Conservation (phyloP, 345 rosid species). For the Turritis glabra region DNA sequence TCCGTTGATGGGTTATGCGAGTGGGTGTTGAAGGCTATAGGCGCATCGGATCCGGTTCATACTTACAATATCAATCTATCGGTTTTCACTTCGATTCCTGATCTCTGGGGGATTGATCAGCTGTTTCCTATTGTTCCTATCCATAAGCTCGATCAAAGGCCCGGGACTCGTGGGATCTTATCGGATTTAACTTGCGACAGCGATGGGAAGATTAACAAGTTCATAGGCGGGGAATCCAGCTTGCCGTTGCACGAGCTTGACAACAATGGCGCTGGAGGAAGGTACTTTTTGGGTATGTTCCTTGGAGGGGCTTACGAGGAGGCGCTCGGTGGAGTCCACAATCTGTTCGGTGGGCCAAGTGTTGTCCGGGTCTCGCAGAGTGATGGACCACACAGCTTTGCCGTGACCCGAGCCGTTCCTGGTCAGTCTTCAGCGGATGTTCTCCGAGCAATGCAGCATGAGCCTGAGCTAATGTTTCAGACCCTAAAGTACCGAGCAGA, state of each 20-base stretch:
- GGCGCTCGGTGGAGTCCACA: slow-evolving; percentile 97
- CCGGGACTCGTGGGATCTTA: slow-evolving; percentile 64
- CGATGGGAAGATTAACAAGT: slow-evolving; percentile 85
- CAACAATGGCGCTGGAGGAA: slow-evolving; percentile 39
- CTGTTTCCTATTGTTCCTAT: slow-evolving; percentile 90
- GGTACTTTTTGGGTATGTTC: slow-evolving; percentile 92
- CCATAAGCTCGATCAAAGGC: slow-evolving; percentile 76
- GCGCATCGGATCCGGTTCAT: slow-evolving; percentile 53
- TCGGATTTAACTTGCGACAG: slow-evolving; percentile 95
- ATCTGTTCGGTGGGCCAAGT: slow-evolving; percentile 93
- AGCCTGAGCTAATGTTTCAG: slow-evolving; percentile 97
- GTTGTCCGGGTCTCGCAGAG: slow-evolving; percentile 83
- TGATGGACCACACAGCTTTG: slow-evolving; percentile 92
- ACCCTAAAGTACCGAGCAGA: slow-evolving; percentile 86
- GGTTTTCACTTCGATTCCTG: slow-evolving; percentile 92
- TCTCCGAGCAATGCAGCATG: slow-evolving; percentile 93
- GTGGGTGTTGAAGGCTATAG: slow-evolving; percentile 55
- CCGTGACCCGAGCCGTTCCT: slow-evolving; percentile 75
- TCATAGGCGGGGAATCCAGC: slow-evolving; percentile 85
- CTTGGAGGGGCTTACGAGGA: slow-evolving; percentile 99
- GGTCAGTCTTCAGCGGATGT: slow-evolving; percentile 90
- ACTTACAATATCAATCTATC: slow-evolving; percentile 88
- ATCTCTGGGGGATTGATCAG: slow-evolving; percentile 95
- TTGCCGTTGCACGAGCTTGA: slow-evolving; percentile 88
- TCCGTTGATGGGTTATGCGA: slow-evolving; percentile 88